Evolutionary conservation across 225 moss, liverwort and hornwort genomes (phyloP), one percentile per base, ranked within the genome.

Genomic region (Physcomitrellopsis africana): DNA sequence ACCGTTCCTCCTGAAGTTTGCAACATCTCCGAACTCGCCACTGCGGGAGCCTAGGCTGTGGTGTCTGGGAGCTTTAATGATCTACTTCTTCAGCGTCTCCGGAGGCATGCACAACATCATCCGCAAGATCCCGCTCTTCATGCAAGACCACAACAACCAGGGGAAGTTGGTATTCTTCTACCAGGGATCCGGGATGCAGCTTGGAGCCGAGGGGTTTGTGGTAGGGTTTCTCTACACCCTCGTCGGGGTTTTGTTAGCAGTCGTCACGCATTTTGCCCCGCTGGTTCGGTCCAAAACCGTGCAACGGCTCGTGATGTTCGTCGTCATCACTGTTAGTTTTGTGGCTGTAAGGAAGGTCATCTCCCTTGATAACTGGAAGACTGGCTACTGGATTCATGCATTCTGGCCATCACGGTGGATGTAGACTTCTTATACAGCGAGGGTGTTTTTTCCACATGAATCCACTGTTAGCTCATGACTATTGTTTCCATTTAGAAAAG

Each of bases 281-380:
- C 82, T 75, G 29, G 22, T 92, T 42, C 76, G 72, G 65, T 89
- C 91, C 24, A 86, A 82, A 54, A 73, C 60, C 0, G 77, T 75
- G 3, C 95, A 95, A 67, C 86, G 91, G 11, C 42, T 86, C 52
- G 22, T 86, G 42, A 83, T 93, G 74, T 48, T 88, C 16, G 5
- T 87, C 15, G 81, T 81, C 5, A 88, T 95, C 68, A 77, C 60
- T 3, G 68, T 91, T 72, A 78, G 93, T 54, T 88, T 93, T 58
- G 4, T 82, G 8, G 87, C 92, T 9, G 93, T 95, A 6, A 75
- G 86, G 29, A 89, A 89, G 82, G 93, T 95, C 41, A 61, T 89
- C 55, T 72, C 75, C 20, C 49, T 95, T 10, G 95, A 93, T 62
- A 85, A 93, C 48, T 95, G 93, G 93, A 95, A 95, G 75, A 93